Percentiles rank a stretch among this genome's conserved stretches.
These are phyloP conservation scores for Trichoderma sp. DNA, from an alignment of 2,329 filamentous ascomycete species.

Conservation along the genomic window DNA sequence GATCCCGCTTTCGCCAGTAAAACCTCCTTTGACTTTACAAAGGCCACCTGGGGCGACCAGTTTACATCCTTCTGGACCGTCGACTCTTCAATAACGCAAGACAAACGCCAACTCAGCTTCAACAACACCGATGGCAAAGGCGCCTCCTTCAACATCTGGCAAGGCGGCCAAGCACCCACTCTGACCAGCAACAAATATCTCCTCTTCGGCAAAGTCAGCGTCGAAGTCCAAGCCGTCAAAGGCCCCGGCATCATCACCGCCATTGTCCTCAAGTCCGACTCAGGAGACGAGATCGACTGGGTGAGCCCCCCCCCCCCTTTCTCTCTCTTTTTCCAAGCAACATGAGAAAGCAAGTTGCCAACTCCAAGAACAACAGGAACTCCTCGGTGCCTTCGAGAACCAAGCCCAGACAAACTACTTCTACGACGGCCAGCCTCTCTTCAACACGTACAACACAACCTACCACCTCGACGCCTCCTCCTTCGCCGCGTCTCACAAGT, in stretches of 20 bases:
- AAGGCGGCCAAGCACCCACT: conserved; percentile 54
- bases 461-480: conserved; percentile 42
- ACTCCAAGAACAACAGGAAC: conserved; percentile 23
- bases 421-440: conserved; percentile 60
- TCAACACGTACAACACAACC: conserved; percentile 48
- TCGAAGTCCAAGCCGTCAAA: conserved; percentile 65
- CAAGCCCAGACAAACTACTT: conserved; percentile 81
- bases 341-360: neutral
- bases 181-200: conserved; percentile 73
- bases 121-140: conserved; percentile 30
- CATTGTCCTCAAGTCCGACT: conserved; percentile 72
- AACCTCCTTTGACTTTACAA: conserved; percentile 58
- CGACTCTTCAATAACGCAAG: conserved; percentile 33
- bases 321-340: neutral
- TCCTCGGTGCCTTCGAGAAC: conserved; percentile 33
- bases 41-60: conserved; percentile 46
- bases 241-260: conserved; percentile 75
- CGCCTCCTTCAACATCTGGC: conserved; percentile 51
- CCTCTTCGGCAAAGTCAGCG: conserved; percentile 76
- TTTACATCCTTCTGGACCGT: conserved; percentile 30
- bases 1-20: conserved; percentile 63
- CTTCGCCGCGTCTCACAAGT: conserved; percentile 54
- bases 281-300: conserved; percentile 67
- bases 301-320: conserved; percentile 16
- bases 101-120: conserved; percentile 28